A percentile compares a stretch with the other conserved stretches of the same genome.
phyloP scores from a whole-genome alignment of 1,284 basidiomycete genomes.

The Omphalotus olearius region DNA sequence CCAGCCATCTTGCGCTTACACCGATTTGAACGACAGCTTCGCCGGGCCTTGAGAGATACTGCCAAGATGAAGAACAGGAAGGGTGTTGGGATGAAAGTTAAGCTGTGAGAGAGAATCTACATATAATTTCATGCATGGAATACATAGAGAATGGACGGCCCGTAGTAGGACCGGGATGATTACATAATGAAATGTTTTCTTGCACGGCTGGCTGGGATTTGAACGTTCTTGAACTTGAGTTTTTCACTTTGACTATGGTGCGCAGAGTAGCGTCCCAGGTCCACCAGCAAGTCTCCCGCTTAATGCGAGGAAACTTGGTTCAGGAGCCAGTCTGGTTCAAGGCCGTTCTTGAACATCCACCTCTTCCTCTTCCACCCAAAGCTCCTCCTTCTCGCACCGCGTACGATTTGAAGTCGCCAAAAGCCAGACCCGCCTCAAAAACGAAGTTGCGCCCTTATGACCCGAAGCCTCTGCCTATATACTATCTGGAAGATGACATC shows the following conservation, averaged over 20 bases:
- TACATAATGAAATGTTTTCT: background rate
- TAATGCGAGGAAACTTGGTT: conserved; percentile 71
- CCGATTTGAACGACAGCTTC: conserved; percentile 27
- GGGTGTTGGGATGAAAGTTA: conserved; percentile 30
- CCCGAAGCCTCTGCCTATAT: conserved; percentile 59
- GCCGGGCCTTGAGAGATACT: conserved; percentile 36
- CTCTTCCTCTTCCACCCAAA: conserved; percentile 78
- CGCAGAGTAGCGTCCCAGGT: conserved; percentile 86
- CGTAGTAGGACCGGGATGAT: background rate
- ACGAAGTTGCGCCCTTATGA: conserved; percentile 41
- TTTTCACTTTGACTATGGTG: conserved; percentile 65
- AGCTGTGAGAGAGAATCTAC: conserved; percentile 7
- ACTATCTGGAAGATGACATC: conserved; percentile 84
- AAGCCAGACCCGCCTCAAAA: conserved; percentile 23
- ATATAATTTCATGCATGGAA: no score
- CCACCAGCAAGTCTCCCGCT: conserved; percentile 82
- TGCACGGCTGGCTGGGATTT: background rate
- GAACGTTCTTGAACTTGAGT: no score
- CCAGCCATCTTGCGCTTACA: background rate
- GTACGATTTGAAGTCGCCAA: conserved; percentile 37
- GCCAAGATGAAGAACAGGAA: conserved; percentile 21
- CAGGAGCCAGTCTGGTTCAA: conserved; percentile 82
- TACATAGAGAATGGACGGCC: no score
- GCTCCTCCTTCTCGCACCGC: conserved; percentile 54
- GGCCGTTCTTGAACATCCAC: conserved; percentile 85